A percentile compares a stretch with the other conserved stretches of the same genome.
Conservation (phyloP, 2,329 filamentous ascomycete species). For the Stemphylium beticola region DNA sequence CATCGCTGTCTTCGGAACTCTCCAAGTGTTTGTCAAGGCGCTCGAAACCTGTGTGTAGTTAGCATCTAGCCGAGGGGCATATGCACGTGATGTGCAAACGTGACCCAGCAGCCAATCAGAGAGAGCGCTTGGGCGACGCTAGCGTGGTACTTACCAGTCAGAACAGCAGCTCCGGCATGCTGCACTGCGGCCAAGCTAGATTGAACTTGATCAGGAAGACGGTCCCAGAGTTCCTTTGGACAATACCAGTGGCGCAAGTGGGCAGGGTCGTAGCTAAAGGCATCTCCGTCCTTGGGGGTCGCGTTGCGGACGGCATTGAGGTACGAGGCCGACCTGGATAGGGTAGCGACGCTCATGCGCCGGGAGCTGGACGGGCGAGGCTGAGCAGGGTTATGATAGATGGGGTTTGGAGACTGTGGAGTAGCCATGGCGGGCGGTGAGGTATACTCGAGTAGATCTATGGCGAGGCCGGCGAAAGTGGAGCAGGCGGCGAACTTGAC, state of each 20-base stretch:
- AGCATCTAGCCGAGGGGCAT: constrained; percentile 13
- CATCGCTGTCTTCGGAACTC: constrained; percentile 16
- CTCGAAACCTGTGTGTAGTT: constrained; percentile 34
- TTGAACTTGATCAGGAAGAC: constrained; percentile 46
- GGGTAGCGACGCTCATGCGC: constrained; percentile 34
- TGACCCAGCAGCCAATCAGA: constrained; percentile 10
- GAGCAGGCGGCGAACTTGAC: constrained; percentile 9
- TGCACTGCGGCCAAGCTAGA: constrained; percentile 47
- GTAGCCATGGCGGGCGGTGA: constrained; percentile 27
- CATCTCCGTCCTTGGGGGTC: constrained; percentile 46
- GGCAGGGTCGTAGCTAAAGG: constrained; percentile 46
- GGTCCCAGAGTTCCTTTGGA: constrained; percentile 45
- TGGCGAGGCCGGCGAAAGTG: constrained; percentile 11
- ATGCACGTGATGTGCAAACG: constrained; percentile 10
- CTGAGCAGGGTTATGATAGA: constrained; percentile 29
- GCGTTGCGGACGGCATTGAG: constrained; percentile 38
- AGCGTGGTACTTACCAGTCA: constrained; percentile 45
- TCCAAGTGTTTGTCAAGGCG: constrained; percentile 38
- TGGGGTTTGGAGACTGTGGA: constrained; percentile 24
- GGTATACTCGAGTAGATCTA: constrained; percentile 5
- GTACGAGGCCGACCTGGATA: constrained; percentile 27
- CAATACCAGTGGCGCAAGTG: constrained; percentile 50
- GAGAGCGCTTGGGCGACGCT: neutral
- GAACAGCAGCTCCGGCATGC: constrained; percentile 54
- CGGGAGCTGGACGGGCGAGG: constrained; percentile 36